Conservation (phyloP, 345 rosid species). For the Linum tenue region DNA sequence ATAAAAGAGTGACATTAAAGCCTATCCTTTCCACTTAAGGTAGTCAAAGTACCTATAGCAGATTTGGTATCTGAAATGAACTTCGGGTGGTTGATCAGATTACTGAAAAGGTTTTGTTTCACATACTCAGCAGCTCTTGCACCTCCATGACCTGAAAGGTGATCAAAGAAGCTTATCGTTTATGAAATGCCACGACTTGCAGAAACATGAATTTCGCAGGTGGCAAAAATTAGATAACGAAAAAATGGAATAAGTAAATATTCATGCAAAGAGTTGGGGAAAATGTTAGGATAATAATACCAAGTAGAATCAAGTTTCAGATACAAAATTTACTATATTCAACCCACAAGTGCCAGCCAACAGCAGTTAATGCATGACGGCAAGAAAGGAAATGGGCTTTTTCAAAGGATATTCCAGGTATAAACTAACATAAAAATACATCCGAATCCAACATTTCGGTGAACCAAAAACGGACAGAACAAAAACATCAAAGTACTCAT, state of each 20-base stretch:
- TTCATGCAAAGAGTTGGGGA: background rate
- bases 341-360: background rate
- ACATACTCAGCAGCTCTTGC: slow-evolving; percentile 44
- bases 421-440: background rate
- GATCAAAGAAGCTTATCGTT: background rate
- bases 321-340: background rate
- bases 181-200: background rate
- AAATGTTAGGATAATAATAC: too few species aligned
- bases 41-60: slow-evolving; percentile 35
- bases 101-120: slow-evolving; percentile 38
- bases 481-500: background rate
- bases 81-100: slow-evolving; percentile 36
- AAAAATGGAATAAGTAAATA: background rate
- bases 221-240: background rate
- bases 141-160: slow-evolving; percentile 39
- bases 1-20: background rate
- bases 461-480: background rate
- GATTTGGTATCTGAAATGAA: slow-evolving; percentile 34
- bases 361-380: background rate
- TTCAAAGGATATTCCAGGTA: background rate
- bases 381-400: background rate
- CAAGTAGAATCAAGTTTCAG: background rate
- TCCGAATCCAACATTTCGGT: background rate
- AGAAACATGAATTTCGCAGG: background rate
- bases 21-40: background rate